Base-by-base conservation (phyloP, 768 basidiomycete genomes). In the Kwoniella botswanensis region DNA sequence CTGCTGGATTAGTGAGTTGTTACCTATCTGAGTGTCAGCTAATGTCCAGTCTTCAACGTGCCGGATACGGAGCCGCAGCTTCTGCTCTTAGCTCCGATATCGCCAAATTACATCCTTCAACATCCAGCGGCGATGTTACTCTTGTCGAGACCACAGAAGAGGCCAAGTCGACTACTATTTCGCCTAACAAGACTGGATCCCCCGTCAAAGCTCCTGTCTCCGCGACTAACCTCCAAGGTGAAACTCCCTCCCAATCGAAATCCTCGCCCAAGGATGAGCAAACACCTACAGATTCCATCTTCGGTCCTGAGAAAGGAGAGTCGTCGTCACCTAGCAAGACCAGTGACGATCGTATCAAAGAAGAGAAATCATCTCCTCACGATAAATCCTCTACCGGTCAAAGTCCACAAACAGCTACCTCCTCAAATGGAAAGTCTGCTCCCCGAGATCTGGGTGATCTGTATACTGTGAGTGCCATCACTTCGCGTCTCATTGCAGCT, bases 361-460 rank as follows among this genome's bases (percentile, higher is more conserved):
- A 69, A 63, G 68, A 63, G 22, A 18, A 54, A 15, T 56, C 55
- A 15, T 57, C 58, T 22, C 67, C 58, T 41, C 9, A 63, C 13
- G 55, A 12, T n/a, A 63, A 69, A 15, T 0, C 24, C 22, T 54
- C 60, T 11, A 42, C 46, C n/a, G 65, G 26, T 18, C 53, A 42
- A 44, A 64, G 26, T 24, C 46, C 67, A 17, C 46, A 68, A 50
- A n/a, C 44, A 53, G 46, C 22, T 24, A 35, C 56, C 46, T 7
- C 11, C 18, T 62, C 64, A 29, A n/a, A 26, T 21, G 52, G 35
- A 17, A 56, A 44, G 15, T 42, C 62, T 13, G 43, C 26, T 11
- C 10, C n/a, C 15, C 56, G 50, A 17, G 72, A 74, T 56, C 35
- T 74, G 41, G 73, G 73, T 5, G 53, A 71, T 50, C 67, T 74